Evolutionary conservation across 345 rosid genomes (phyloP).

Genomic region (Theobroma cacao): DNA sequence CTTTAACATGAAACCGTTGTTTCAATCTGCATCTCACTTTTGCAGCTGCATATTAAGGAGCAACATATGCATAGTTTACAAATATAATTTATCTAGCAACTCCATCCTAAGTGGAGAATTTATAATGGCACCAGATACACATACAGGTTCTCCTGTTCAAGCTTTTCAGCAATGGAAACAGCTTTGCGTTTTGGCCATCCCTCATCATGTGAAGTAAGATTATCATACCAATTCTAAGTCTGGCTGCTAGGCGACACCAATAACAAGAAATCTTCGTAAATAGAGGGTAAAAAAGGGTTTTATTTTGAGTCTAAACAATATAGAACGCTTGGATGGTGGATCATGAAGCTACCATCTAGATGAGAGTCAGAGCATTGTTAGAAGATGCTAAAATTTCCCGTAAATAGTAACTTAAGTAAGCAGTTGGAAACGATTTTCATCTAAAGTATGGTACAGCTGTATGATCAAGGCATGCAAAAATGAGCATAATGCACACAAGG

Average conservation of each 20-base stretch:
- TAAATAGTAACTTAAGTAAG: background rate
- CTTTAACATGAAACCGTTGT: background rate
- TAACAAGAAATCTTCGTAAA: background rate
- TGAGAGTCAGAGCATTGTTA: background rate
- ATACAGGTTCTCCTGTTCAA: conserved; percentile 89
- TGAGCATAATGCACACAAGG: conserved; percentile 8
- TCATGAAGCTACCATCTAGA: background rate
- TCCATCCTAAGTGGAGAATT: background rate
- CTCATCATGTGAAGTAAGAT: conserved; percentile 5
- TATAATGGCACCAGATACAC: conserved; percentile 20
- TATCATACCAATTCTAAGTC: background rate
- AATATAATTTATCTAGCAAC: no score
- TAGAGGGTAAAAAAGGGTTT: background rate
- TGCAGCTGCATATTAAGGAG: background rate
- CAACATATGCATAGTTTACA: no score
- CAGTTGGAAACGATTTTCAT: background rate
- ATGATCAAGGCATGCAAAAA: conserved; percentile 8
- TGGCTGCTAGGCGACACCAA: background rate
- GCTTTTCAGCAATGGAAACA: conserved; percentile 79
- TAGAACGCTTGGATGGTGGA: background rate
- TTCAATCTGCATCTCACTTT: background rate
- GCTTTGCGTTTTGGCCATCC: conserved; percentile 82
- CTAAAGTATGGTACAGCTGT: background rate
- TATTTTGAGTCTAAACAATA: background rate
- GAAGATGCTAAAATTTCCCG: background rate